A percentile compares a stretch with the other conserved stretches of the same genome.
phyloP scores from a whole-genome alignment of 441 rosid species.

The Hypseocharis bilobata region DNA sequence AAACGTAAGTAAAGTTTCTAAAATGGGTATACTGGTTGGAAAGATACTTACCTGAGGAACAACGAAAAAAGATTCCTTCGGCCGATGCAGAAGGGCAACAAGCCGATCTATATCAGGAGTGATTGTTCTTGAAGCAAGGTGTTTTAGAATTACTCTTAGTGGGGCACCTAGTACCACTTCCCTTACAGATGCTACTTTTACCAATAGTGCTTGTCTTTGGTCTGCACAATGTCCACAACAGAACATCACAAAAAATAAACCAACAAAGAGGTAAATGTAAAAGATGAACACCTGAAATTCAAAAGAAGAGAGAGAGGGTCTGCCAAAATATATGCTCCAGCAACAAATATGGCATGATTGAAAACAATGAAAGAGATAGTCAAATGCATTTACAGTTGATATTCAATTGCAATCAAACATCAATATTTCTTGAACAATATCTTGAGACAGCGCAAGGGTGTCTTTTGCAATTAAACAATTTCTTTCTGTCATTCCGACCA shows the following conservation, averaged over 20 bases:
- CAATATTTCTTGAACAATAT: not conserved
- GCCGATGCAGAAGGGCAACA: constrained; percentile 84
- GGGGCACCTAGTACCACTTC: constrained; percentile 92
- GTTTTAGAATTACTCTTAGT: constrained; percentile 53
- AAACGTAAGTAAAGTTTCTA: not conserved
- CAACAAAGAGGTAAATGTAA: too few species aligned
- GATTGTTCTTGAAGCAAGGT: constrained; percentile 64
- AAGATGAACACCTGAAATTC: too few species aligned
- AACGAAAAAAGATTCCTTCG: constrained; percentile 79
- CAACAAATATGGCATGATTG: not conserved
- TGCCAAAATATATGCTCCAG: not conserved
- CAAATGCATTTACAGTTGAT: not conserved
- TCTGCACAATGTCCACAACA: constrained; percentile 36
- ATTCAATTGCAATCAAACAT: not conserved
- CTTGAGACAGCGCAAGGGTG: too few species aligned
- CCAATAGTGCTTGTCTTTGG: constrained; percentile 42
- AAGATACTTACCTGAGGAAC: constrained; percentile 55
- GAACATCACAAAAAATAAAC: constrained; percentile 15
- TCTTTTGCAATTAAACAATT: not conserved
- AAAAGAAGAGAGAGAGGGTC: not conserved
- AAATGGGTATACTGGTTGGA: not conserved
- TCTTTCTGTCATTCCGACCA: not conserved
- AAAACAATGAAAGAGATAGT: not conserved
- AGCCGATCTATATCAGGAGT: constrained; percentile 47
- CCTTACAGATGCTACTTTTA: constrained; percentile 79